Evolutionary conservation across 2,329 filamentous ascomycete genomes (phyloP).

Genomic region (Cryoendolithus antarcticus): DNA sequence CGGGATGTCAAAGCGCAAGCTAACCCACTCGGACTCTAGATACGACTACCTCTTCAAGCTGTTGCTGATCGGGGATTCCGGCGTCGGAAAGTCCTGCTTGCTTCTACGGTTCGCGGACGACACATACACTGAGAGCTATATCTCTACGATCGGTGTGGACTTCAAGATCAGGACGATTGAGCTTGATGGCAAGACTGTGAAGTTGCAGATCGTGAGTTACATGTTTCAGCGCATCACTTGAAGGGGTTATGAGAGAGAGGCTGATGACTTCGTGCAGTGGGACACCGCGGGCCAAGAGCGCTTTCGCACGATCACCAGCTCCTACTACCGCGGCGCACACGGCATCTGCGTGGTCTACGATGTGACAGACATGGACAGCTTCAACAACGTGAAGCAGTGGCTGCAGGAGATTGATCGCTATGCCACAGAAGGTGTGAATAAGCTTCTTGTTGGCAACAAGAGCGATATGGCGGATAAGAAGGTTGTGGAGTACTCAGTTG

Average conservation of each 20-base stretch:
- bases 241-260: background rate
- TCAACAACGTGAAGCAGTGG: slow-evolving; percentile 99
- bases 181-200: slow-evolving; percentile 98
- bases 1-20: background rate
- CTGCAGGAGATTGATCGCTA: slow-evolving; percentile 99
- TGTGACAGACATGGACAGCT: slow-evolving; percentile 99
- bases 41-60: slow-evolving; percentile 99
- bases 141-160: slow-evolving; percentile 98
- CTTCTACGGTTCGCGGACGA: slow-evolving; percentile 96
- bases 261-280: slow-evolving; percentile 51
- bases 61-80: slow-evolving; percentile 98
- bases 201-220: slow-evolving; percentile 85
- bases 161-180: slow-evolving; percentile 99
- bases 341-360: slow-evolving; percentile 99
- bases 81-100: slow-evolving; percentile 99
- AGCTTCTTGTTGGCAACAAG: slow-evolving; percentile 98
- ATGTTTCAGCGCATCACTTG: no score
- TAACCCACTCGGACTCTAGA: slow-evolving; percentile 40
- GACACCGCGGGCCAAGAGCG: slow-evolving; percentile 98
- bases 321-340: slow-evolving; percentile 97
- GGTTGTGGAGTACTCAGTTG: slow-evolving; percentile 97
- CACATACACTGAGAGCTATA: slow-evolving; percentile 99
- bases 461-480: slow-evolving; percentile 99
- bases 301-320: slow-evolving; percentile 98
- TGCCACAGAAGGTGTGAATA: slow-evolving; percentile 98